Base-by-base conservation (phyloP, 768 basidiomycete genomes). In the Tephrocybe sp. region DNA sequence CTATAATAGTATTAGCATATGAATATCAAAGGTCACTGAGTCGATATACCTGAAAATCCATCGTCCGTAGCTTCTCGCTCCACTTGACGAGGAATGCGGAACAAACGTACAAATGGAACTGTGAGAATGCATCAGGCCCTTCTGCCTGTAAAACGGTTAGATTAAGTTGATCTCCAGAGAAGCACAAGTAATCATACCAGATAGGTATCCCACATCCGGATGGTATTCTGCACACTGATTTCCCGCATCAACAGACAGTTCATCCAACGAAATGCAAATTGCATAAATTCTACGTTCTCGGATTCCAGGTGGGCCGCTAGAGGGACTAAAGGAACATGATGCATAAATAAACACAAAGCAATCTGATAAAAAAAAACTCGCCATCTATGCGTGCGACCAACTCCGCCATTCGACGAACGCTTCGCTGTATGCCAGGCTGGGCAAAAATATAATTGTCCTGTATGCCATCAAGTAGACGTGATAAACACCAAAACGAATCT, bases 241-340 rank as follows among this genome's bases (percentile, higher is more conserved):
- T 98, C 97, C 49, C 97, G 80, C 95, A 99, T 97, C 51, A 98
- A 76, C 43, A 99, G 70, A 64, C 97, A 97, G 62, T 99, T 98
- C 94, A 99, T 97, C 97, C 97, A 99, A 44, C 97, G 80, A 70
- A 99, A 99, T 31, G 97, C 95, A 60, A 99, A 99, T 64, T 99
- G 97, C 86, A 99, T 97, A 63, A 97, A 99, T 72, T 98, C 94
- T 57, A 99, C 94, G 60, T 89, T 91, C 68, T 99, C 88, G 10
- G 84, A 71, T 54, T 87, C 86, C 44, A 99, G 77, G 69, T 99
- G 97, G 6, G 80, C 71, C 4, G 86, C 78, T n/a, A 99, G 78
- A 2, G 93, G 91, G 16, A 87, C 92, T 95, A 52, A 11, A 52
- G 34, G 19, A 36, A 30, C 30, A 40, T 13, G 40, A 25, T 44